Evolutionary conservation across 1,284 basidiomycete species (phyloP), one percentile per base, ranked within the genome.

Genomic region (Boletellus deceptivus): DNA sequence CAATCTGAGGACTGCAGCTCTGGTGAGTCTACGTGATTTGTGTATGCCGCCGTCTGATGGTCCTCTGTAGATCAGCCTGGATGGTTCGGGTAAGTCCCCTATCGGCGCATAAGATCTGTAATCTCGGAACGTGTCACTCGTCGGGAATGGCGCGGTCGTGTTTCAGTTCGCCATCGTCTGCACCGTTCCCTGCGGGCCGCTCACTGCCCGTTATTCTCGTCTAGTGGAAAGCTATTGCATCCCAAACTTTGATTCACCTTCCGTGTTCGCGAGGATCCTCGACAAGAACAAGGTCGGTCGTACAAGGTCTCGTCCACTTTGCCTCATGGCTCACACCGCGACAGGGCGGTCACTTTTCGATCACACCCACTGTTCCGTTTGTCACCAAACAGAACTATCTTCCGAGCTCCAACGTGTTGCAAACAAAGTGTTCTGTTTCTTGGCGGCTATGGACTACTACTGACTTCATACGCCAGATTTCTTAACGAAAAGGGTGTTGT

Each of bases 181-280:
- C 22, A 8, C 16, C 16, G 16, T 37, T 42, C 34, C 16, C 35
- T 7, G 29, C 29, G 29, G 29, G 29, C 11, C 29, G 29, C 29
- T 31, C 29, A 31, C 13, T 31, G 29, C 13, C 29, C 29, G 25
- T 20, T 33, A 10, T 46, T 35, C 33, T 2, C 33, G 44, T 38
- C n/a, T 55, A 89, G 86, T 92, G 58, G 89, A 95, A 64, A 90
- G 88, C 58, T 92, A 94, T 68, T 96, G 93, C 61, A 78, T 94
- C 11, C 93, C 93, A 1, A 80, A 94, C 75, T 97, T 97, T 65
- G 93, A 97, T 70, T 94, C 91, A 4, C 93, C 93, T 8, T 89
- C 86, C 13, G 77, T 97, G 34, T 97, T 96, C 59, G 93, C 92
- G 6, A 80, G 90, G 13, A 90, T 93, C 59, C 76, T 93, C 4